Conservation (phyloP, 129 eudicot species). For the Lonicera japonica region DNA sequence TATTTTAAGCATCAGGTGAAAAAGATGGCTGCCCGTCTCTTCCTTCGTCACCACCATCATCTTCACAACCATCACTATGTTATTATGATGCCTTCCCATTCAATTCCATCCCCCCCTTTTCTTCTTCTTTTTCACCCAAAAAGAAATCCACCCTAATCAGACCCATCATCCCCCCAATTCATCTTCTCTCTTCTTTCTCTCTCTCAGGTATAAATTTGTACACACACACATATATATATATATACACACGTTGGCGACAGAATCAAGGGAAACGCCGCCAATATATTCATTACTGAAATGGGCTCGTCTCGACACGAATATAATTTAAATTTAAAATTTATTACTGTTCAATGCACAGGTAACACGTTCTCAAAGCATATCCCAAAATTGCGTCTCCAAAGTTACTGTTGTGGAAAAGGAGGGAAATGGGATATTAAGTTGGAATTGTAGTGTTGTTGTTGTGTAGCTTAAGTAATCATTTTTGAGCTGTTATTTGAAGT, state of each 20-base stretch:
- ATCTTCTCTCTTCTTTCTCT: not conserved
- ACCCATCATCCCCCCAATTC: not conserved
- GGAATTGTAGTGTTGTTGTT: not conserved
- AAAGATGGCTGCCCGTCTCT: not conserved
- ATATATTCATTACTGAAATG: too few species aligned
- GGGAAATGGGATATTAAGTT: too few species aligned
- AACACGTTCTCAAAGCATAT: too few species aligned
- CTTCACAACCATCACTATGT: not conserved
- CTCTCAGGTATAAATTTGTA: not conserved
- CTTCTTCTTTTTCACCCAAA: not conserved
- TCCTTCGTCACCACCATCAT: not conserved
- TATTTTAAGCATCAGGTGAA: not conserved
- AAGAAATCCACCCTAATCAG: not conserved
- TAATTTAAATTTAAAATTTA: too few species aligned
- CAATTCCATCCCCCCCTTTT: not conserved
- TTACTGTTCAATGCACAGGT: too few species aligned
- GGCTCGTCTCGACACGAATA: too few species aligned
- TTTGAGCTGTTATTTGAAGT: not conserved
- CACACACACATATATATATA: not conserved
- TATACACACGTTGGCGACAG: too few species aligned
- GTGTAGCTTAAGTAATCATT: not conserved
- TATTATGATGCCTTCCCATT: constrained; percentile 6
- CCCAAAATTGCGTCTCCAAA: too few species aligned
- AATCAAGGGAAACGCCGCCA: too few species aligned
- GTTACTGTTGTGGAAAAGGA: too few species aligned